Evolutionary conservation across 2,329 filamentous ascomycete genomes (phyloP).

Genomic region (Bretziella fagacearum): DNA sequence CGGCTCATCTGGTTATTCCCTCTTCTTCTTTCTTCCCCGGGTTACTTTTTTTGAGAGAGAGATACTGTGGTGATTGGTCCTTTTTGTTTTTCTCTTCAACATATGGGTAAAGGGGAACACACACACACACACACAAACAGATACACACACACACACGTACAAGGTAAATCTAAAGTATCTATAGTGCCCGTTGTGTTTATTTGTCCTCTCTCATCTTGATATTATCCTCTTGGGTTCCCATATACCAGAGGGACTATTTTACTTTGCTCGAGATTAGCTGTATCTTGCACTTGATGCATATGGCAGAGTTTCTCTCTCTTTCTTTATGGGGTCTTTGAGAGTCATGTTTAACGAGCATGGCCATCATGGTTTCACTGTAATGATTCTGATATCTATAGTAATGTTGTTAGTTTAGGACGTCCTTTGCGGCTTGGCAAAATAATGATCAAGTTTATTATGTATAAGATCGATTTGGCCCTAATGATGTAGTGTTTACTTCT

Average conservation of each 20-base stretch:
- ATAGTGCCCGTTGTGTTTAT: too few relatives aligned
- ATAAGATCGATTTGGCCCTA: too few relatives aligned
- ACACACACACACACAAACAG: too few relatives aligned
- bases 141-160: too few relatives aligned
- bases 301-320: not conserved
- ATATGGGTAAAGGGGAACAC: too few relatives aligned
- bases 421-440: conserved; percentile 9
- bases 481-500: not conserved
- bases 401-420: conserved; percentile 12
- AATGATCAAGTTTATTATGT: conserved; percentile 13
- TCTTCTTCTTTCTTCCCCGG: conserved; percentile 1
- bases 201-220: too few relatives aligned
- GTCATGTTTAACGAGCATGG: not conserved
- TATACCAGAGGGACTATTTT: too few relatives aligned
- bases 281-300: too few relatives aligned
- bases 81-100: not conserved
- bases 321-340: not conserved
- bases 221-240: too few relatives aligned
- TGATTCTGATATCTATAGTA: conserved; percentile 4
- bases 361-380: not conserved
- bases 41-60: not conserved
- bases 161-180: too few relatives aligned
- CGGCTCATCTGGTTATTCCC: not conserved
- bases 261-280: too few relatives aligned
- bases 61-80: not conserved